Conservation (phyloP, 2,329 filamentous ascomycete genomes). For the Cryphonectria parasitica region DNA sequence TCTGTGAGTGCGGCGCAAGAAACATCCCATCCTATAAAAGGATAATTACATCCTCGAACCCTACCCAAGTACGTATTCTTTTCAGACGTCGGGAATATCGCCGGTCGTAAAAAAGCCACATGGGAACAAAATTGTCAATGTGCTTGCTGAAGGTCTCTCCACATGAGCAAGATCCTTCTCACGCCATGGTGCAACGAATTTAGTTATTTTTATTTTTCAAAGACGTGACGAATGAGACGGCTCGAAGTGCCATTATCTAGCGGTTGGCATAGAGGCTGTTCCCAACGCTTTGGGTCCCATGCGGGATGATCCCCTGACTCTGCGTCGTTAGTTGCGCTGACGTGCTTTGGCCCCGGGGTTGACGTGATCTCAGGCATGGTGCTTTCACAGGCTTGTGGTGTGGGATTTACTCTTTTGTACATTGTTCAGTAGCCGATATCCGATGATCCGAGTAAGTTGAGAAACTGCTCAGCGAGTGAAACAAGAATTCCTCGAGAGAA, state of each 20-base stretch:
- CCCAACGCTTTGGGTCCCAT: not conserved
- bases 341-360: conserved; percentile 18
- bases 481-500: not conserved
- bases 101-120: not conserved
- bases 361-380: conserved; percentile 6
- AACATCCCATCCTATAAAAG: not conserved
- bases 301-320: not conserved
- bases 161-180: not conserved
- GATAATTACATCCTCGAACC: not conserved
- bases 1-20: not conserved
- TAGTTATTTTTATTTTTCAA: too few species aligned
- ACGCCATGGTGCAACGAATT: not conserved
- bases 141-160: not conserved
- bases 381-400: not conserved
- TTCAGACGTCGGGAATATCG: not conserved
- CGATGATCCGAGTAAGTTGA: not conserved
- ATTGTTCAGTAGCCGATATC: not conserved
- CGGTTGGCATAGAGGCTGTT: not conserved
- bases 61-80: not conserved
- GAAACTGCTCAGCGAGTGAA: not conserved
- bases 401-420: not conserved
- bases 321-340: not conserved
- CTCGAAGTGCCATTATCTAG: not conserved
- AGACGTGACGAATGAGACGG: not conserved
- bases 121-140: not conserved